Evolutionary conservation across 768 basidiomycete genomes (phyloP), one percentile per base, ranked within the genome.

Genomic region (Suillus sp.): DNA sequence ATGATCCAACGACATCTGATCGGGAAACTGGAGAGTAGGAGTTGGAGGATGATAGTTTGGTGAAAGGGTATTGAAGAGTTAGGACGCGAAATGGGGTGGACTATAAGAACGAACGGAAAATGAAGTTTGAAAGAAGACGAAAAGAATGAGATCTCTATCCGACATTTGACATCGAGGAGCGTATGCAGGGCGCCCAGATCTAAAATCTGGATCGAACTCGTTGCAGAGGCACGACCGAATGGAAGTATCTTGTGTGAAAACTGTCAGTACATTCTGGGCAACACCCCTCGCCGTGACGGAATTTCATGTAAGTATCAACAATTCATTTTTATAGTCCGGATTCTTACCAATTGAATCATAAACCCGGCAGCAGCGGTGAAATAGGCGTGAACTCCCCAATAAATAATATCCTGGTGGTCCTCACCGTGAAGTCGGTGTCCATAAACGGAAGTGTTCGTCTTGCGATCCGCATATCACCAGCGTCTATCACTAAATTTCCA

Each of bases 1-100:
- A 32, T 75, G 74, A 75, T 75, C 74, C 68, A 75, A 63, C 0
- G 74, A 75, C 75, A 75, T 74, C 60, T 47, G 62, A 70, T 65
- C 66, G 62, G 60, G n/a, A n/a, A n/a, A 20, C 25, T 22, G 47
- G 20, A 22, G 32, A n/a, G 22, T 7, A 59, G n/a, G n/a, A 14
- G 27, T 14, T n/a, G n/a, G n/a, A n/a, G n/a, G n/a, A n/a, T n/a
- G n/a, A n/a, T n/a, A n/a, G n/a, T n/a, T n/a, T n/a, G 34, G 38
- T 56, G 20, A 32, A 38, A 34, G 34, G 40, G 32, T 54, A 53
- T 38, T 51, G 50, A 54, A 42, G 25, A n/a, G 32, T n/a, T n/a
- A 67, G 65, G 45, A 64, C 62, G 45, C 64, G 65, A 57, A 63
- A 43, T 34, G 40, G 35, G 64, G 55, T 48, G 64, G 35, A 62